Base-by-base conservation (phyloP, 1,284 basidiomycete species). In the Fomitiporia mediterranea region DNA sequence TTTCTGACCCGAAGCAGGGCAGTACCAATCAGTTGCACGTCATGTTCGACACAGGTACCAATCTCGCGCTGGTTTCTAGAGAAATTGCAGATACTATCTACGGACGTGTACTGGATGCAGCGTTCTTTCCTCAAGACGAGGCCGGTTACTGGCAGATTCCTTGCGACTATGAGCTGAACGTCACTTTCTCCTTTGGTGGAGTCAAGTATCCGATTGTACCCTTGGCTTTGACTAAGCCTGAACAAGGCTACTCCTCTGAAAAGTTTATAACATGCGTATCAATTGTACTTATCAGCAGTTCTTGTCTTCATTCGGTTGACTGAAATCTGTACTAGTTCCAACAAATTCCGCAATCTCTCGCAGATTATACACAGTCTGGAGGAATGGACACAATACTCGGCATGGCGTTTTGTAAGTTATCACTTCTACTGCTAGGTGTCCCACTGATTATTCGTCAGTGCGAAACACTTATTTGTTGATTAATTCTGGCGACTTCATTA, bases 41-140 rank as follows among this genome's bases (percentile, higher is more conserved):
- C 17, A 71, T 87, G n/a, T 72, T 89, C 52, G 85, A 88, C 63
- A 80, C 82, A 2, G 86, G 86, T 0, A 88, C 84, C 66, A 78
- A 81, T 1, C 68, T 86, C n/a, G 79, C 83, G n/a, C 84, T 86
- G 65, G 74, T 51, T 30, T 53, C 5, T 58, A 84, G 83, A 50
- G 57, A 67, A 44, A 73, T 83, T 35, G 74, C 82, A 2, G 72
- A 81, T 51, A 77, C 75, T 4, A 78, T 87, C 44, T 88, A 88
- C 63, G 66, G 73, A 9, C 63, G 72, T 2, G 72, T 85, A 11
- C 67, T 71, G 3, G 78, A 75, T 2, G 78, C 84, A 15, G 68
- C 74, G 59, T 77, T 80, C 39, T n/a, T 54, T 13, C n/a, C 27
- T 13, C 27, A 56, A 6, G 60, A 67, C 8, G 39, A 50, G 25